phyloP scores from a whole-genome alignment of 805 yeast genomes.

The Monosporozyma solicola region DNA sequence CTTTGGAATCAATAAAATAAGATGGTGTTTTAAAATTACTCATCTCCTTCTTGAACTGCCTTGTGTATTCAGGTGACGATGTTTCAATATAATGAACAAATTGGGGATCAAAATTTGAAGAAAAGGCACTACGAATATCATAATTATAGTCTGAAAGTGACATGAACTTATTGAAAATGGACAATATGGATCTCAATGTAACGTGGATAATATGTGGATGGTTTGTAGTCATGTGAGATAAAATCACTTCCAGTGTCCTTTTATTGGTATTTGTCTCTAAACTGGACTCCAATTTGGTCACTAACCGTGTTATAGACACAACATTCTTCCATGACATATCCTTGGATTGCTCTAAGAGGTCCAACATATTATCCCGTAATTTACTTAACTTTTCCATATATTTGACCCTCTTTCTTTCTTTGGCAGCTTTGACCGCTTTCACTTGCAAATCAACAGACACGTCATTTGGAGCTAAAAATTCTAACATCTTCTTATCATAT shows the following conservation, averaged over 20 bases:
- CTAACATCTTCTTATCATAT: conserved; percentile 35
- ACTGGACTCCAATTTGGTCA: conserved; percentile 46
- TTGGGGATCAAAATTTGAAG: conserved; percentile 35
- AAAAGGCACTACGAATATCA: conserved; percentile 36
- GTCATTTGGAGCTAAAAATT: conserved; percentile 47
- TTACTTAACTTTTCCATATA: conserved; percentile 35
- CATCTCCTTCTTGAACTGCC: conserved; percentile 44
- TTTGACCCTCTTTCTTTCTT: conserved; percentile 43
- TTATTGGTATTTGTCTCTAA: conserved; percentile 39
- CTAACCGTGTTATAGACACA: conserved; percentile 40
- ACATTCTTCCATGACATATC: conserved; percentile 49
- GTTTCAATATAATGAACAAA: conserved; percentile 39
- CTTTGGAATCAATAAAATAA: conserved; percentile 50
- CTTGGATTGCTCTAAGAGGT: conserved; percentile 11
- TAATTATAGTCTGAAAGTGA: conserved; percentile 41
- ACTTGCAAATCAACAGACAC: conserved; percentile 45
- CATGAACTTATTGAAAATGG: conserved; percentile 39
- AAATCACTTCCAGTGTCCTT: conserved; percentile 36
- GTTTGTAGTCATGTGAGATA: conserved; percentile 41
- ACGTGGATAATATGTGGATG: conserved; percentile 62
- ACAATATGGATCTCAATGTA: conserved; percentile 53
- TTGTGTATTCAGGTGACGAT: conserved; percentile 30
- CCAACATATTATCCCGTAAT: conserved; percentile 35
- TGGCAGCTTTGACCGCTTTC: conserved; percentile 50
- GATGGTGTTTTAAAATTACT: conserved; percentile 37